Evolutionary conservation across 768 basidiomycete genomes (phyloP), one percentile per base, ranked within the genome.

Genomic region (Suillus lakei): DNA sequence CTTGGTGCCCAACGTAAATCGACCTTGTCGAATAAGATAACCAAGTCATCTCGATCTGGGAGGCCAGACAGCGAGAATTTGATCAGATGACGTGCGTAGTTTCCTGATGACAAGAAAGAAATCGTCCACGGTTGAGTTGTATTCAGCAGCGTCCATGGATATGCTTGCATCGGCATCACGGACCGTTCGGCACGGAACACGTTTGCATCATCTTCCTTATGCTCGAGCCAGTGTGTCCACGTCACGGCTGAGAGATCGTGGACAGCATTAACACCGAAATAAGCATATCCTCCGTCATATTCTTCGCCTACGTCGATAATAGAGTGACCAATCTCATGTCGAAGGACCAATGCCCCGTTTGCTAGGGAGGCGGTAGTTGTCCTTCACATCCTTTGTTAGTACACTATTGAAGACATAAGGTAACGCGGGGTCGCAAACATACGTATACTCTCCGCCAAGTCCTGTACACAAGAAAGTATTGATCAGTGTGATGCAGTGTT

Each of bases 251-350:
- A 74, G 38, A 77, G 69, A 67, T 86, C 74, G 53, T 83, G 77
- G 32, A 82, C 81, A 4, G 90, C 84, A 70, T 94, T 91, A 41
- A 83, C 81, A 18, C 92, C 92, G 69, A 83, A 91, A 74, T 93
- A 94, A 4, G 81, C 88, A 66, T 76, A 86, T 5, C 91, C 92
- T 15, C 91, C 92, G 68, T 93, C 92, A 71, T 94, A 93, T 77
- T 93, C 92, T 76, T 93, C 92, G 5, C 92, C 92, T 23, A 92
- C 88, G 8, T 86, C 79, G 69, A 93, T 91, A 56, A 93, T 86
- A 28, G 90, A 91, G 76, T 94, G 92, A 0, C 92, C 92, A 1
- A 93, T 85, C 74, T 93, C 92, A 70, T 92, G 92, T 7, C 91
- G 85, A 36, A 93, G 83, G 7, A 93, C 90, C 23, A 91, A 83